phyloP scores from a whole-genome alignment of 2,329 filamentous ascomycete species.

The Thermoascus crustaceus region DNA sequence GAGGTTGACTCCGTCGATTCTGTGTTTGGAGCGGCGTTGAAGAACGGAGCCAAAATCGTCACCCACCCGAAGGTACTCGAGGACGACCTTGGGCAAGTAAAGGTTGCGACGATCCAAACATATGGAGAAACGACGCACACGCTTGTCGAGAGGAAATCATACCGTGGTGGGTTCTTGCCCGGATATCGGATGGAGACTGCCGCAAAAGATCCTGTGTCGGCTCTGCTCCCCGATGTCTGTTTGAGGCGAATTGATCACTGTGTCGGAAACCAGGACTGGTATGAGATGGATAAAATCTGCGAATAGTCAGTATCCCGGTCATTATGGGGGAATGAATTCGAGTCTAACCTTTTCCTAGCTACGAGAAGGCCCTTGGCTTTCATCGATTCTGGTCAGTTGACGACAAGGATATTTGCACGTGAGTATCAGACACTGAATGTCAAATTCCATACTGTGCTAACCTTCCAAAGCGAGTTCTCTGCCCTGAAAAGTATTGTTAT shows the following conservation, averaged over 20 bases:
- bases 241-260: conserved; percentile 86
- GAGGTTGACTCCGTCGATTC: conserved; percentile 82
- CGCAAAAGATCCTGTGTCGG: conserved; percentile 37
- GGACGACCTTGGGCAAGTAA: conserved; percentile 59
- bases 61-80: conserved; percentile 47
- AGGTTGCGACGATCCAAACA: conserved; percentile 73
- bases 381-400: conserved; percentile 97
- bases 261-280: conserved; percentile 94
- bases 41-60: conserved; percentile 34
- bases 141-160: conserved; percentile 64
- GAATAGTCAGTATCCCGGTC: conserved; percentile 42
- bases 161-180: conserved; percentile 72
- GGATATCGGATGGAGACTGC: conserved; percentile 58
- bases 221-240: conserved; percentile 53
- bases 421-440: conserved; percentile 10
- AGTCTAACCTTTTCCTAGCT: conserved; percentile 40
- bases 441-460: background rate
- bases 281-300: conserved; percentile 65
- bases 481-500: conserved; percentile 86
- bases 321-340: background rate
- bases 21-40: conserved; percentile 67
- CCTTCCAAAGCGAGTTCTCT: conserved; percentile 60
- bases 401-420: conserved; percentile 78
- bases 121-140: conserved; percentile 96
- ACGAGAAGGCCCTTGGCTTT: conserved; percentile 83